These are phyloP conservation scores for Hypoxylon sp. DNA, from an alignment of 2,329 filamentous ascomycete species.

Conservation along the genomic window DNA sequence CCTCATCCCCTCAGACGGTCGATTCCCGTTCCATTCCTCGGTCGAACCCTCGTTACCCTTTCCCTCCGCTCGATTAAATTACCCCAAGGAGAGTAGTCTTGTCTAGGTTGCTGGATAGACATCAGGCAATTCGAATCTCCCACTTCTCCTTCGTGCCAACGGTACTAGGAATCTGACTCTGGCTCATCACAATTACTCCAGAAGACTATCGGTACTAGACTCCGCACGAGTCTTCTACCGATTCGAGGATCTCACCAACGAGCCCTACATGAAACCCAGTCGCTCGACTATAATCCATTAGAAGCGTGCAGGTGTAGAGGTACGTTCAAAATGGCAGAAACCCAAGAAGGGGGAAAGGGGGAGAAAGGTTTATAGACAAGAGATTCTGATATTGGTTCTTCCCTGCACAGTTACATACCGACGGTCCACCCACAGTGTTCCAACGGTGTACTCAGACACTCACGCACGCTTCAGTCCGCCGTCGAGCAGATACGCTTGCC, in stretches of 20 bases:
- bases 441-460: conserved; percentile 57
- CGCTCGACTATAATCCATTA: conserved; percentile 49
- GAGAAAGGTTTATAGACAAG: conserved; percentile 22
- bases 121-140: conserved; percentile 47
- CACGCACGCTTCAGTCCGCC: conserved; percentile 61
- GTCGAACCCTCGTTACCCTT: conserved; percentile 42
- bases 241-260: conserved; percentile 53
- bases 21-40: conserved; percentile 51
- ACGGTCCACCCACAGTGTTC: conserved; percentile 54
- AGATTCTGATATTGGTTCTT: conserved; percentile 52
- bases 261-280: conserved; percentile 56
- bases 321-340: conserved; percentile 46
- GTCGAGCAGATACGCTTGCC: conserved; percentile 59
- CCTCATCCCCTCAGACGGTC: conserved; percentile 28
- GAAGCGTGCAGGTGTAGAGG: conserved; percentile 56
- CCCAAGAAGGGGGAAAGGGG: background rate
- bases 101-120: conserved; percentile 43
- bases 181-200: conserved; percentile 54
- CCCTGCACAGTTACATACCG: conserved; percentile 62
- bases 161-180: conserved; percentile 55
- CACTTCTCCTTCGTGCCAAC: conserved; percentile 51
- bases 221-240: conserved; percentile 54
- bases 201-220: conserved; percentile 54
- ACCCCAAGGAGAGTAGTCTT: conserved; percentile 48
- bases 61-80: conserved; percentile 38